Evolutionary conservation across 2,329 filamentous ascomycete species (phyloP).

Genomic region (Aspergillus novofumigatus): DNA sequence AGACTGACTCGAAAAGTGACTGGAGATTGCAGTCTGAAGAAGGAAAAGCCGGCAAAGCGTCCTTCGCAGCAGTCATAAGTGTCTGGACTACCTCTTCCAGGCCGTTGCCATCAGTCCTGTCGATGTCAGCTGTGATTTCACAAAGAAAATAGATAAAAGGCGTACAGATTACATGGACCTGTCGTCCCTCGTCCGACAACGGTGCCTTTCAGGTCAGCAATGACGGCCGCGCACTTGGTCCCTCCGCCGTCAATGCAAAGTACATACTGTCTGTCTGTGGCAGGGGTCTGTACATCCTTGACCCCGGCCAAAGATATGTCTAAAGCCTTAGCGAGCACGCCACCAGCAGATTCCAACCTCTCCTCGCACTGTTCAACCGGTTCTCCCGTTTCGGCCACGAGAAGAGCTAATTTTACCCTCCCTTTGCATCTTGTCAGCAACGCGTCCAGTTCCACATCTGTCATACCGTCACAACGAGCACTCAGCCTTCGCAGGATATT

Average conservation of each 20-base stretch:
- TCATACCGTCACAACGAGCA: constrained; percentile 10
- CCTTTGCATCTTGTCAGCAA: constrained; percentile 24
- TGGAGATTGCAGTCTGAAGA: neutral
- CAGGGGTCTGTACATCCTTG: neutral
- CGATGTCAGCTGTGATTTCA: neutral
- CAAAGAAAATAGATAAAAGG: neutral
- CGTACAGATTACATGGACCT: constrained; percentile 41
- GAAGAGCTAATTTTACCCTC: constrained; percentile 34
- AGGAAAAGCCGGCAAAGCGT: constrained; percentile 10
- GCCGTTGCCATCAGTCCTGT: constrained; percentile 16
- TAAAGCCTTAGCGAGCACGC: constrained; percentile 21
- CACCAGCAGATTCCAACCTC: constrained; percentile 19
- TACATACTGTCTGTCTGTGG: constrained; percentile 9
- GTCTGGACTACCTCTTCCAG: constrained; percentile 24
- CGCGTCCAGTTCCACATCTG: constrained; percentile 24
- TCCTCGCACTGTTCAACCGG: constrained; percentile 21
- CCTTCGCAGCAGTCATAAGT: constrained; percentile 17
- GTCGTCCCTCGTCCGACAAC: constrained; percentile 26
- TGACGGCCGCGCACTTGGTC: constrained; percentile 40
- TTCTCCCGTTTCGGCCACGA: constrained; percentile 22
- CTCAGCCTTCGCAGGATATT: constrained; percentile 31
- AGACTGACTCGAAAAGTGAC: constrained; percentile 28
- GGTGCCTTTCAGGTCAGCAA: constrained; percentile 22
- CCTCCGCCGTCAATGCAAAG: constrained; percentile 44
- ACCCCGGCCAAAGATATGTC: constrained; percentile 1